These are phyloP conservation scores for Fusarium ramigenum DNA, from an alignment of 2,329 filamentous ascomycete species.

Conservation along the genomic window DNA sequence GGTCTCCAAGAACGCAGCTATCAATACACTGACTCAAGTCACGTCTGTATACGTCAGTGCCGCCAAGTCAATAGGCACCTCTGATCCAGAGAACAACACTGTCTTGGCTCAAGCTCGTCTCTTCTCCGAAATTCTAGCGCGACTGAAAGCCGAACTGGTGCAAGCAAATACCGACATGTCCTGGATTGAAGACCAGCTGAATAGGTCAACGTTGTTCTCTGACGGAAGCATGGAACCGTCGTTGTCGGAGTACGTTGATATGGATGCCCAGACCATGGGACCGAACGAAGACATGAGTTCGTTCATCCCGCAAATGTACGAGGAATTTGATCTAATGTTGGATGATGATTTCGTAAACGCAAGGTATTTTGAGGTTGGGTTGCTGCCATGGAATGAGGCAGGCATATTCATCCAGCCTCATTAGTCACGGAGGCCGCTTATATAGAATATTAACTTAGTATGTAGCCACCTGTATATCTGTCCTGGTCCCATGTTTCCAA, in stretches of 20 bases:
- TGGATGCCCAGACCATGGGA: not conserved
- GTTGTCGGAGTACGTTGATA: not conserved
- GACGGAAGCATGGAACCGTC: not conserved
- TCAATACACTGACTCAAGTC: not conserved
- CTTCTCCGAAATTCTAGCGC: not conserved
- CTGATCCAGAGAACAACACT: not conserved
- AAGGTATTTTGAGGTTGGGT: not conserved
- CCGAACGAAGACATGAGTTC: not conserved
- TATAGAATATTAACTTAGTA: no score
- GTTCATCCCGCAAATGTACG: not conserved
- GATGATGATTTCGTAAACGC: not conserved
- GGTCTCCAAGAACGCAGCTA: not conserved
- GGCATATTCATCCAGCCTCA: not conserved
- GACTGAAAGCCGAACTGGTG: not conserved
- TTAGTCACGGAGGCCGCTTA: no score
- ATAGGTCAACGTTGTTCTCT: not conserved
- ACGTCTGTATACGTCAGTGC: not conserved
- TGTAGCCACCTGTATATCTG: no score
- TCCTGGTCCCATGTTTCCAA: no score
- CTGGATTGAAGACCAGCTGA: not conserved
- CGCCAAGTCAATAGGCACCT: not conserved
- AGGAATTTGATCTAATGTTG: rapidly evolving
- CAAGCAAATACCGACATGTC: not conserved
- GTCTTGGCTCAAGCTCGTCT: not conserved
- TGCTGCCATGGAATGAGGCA: not conserved